phyloP scores from a whole-genome alignment of 2,329 filamentous ascomycete genomes.

The Clonostachys rosea region DNA sequence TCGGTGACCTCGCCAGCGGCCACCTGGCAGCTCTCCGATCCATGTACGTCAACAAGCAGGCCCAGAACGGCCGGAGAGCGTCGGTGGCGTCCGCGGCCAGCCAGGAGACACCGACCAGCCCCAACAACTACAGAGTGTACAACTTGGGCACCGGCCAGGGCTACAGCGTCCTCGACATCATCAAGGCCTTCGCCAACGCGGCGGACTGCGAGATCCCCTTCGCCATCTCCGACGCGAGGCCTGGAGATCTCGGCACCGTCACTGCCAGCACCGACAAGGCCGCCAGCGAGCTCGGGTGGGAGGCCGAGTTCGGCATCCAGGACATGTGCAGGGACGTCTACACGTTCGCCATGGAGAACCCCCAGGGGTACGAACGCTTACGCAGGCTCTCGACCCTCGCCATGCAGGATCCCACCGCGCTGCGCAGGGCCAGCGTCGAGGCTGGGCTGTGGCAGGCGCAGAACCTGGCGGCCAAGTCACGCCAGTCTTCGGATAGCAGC shows the following conservation, averaged over 20 bases:
- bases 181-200: constrained; percentile 29
- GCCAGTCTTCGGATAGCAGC: no score
- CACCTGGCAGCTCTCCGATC: constrained; percentile 53
- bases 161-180: constrained; percentile 36
- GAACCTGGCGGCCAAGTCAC: no score
- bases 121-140: constrained; percentile 28
- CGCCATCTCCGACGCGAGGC: constrained; percentile 23
- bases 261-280: constrained; percentile 34
- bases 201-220: constrained; percentile 28
- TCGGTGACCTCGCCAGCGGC: constrained; percentile 58
- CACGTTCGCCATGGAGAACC: no score
- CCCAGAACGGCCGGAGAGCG: constrained; percentile 2
- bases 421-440: no score
- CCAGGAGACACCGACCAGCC: constrained; percentile 3
- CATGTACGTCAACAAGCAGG: constrained; percentile 14
- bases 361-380: no score
- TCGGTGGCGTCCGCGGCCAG: constrained; percentile 12
- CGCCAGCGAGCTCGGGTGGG: constrained; percentile 33
- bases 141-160: constrained; percentile 40
- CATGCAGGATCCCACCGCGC: no score
- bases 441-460: no score
- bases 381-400: no score
- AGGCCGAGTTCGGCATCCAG: background rate
- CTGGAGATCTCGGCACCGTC: constrained; percentile 36
- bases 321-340: no score